Evolutionary conservation across 306 rosid genomes (phyloP), one percentile per base, ranked within the genome.

Genomic region (Oxytropis ochrocephala): DNA sequence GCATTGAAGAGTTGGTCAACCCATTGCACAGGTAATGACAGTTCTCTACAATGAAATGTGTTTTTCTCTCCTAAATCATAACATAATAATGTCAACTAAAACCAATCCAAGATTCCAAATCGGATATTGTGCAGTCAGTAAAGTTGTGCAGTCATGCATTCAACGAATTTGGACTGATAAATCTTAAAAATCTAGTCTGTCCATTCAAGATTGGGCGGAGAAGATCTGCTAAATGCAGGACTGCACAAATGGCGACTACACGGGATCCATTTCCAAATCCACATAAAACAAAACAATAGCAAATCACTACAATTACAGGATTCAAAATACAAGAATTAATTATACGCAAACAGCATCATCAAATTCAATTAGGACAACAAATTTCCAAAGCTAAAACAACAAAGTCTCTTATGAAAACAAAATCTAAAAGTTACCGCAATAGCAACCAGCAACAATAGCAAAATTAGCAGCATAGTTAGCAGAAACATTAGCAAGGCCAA

Each of bases 391-490:
- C 59, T 36, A 24, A 7, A 43, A 33, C 50, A 75, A 16, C 72
- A 5, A 16, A 36, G 48, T 32, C 63, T 53, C 65, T 11, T 35
- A 64, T 7, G 21, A 41, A 39, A 54, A 49, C 4, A 49, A 64
- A 76, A 16, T 19, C 9, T 11, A 74, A 38, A 24, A 56, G 6
- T 83, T 81, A 94, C 99, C 99, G 41, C 96, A 85, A 75, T 90
- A 94, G 86, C 96, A 94, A 44, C 86, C 91, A 0, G 92, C 78
- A 17, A 91, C 85, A 46, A 94, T 77, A 76, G 95, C 79, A 29
- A 88, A 85, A 62, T 94, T 94, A 2, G 91, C 59, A 14, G 99
- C 96, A 65, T 91, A 91, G 60, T 83, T 87, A n/a, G 89, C 83
- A 49, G 79, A 76, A 67, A 81, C 82, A 8, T 77, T 78, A 5